These are phyloP conservation scores for Nymphaea colorata DNA, from an alignment of 164 flowering plant species.

Conservation along the genomic window DNA sequence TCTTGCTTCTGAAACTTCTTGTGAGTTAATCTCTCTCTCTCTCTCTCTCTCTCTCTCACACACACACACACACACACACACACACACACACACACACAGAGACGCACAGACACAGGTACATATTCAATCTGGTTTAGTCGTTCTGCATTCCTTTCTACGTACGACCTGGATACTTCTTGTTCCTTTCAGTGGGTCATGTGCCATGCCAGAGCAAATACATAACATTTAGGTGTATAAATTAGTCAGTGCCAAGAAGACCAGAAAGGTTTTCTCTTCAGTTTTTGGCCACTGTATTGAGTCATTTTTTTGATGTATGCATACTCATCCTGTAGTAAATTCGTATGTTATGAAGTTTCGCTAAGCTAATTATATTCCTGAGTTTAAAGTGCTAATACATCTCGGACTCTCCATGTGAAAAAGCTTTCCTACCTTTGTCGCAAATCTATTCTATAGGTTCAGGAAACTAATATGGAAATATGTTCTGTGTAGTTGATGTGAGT, in stretches of 20 bases:
- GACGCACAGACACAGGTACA: neutral
- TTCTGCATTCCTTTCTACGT: neutral
- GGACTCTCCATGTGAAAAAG: no score
- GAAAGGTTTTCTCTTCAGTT: no score
- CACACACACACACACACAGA: neutral
- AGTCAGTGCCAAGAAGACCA: no score
- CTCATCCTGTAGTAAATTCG: neutral
- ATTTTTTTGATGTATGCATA: neutral
- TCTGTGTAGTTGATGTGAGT: constrained; percentile 54
- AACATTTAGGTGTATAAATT: neutral
- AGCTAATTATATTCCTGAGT: neutral
- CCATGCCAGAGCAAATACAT: neutral
- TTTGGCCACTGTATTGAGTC: no score
- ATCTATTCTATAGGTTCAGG: no score
- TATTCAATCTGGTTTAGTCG: neutral
- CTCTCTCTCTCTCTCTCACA: neutral
- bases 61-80: neutral
- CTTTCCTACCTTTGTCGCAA: no score
- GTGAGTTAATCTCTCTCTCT: constrained; percentile 4
- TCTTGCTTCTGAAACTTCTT: constrained; percentile 67
- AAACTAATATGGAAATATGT: neutral
- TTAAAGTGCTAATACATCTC: no score
- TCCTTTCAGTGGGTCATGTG: neutral
- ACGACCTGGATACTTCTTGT: neutral
- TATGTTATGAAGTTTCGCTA: neutral